Evolutionary conservation across 1,139 yeast genomes (phyloP), one percentile per base, ranked within the genome.

Genomic region (Candida tetrigidarum): DNA sequence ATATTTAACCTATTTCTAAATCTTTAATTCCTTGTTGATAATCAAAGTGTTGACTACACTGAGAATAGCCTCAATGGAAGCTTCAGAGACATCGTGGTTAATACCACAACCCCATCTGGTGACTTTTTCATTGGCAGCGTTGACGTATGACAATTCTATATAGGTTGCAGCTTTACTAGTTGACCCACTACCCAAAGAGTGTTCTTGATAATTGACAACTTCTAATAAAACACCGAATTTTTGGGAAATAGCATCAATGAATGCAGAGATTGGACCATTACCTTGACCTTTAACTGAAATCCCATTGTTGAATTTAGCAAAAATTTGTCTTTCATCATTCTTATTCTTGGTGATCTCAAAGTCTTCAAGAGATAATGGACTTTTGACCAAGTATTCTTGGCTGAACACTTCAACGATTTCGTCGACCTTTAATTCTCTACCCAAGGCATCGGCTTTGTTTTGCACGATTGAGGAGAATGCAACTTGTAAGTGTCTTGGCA

Each of bases 401-500:
- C 84, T 86, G 74, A 91, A 92, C 54, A 93, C 73, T 12, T 78
- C 77, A 50, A 87, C 82, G 51, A 93, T 83, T 70, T 93, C 98
- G 37, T 73, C 74, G 45, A 86, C 74, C 59, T 84, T 81, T 56
- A 93, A 78, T 70, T 93, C 99, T 63, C 90, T 86, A 49, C 96
- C 97, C 62, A 83, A 74, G 50, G 74, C 58, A 63, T 93, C 98
- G 42, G 98, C 96, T 54, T 77, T 81, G 25, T 67, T 63, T 70
- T 93, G 98, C 7, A 93, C 98, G 46, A 81, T 76, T 52, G 80
- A 81, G 22, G 97, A 91, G 68, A 91, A 93, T 48, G 88, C 90
- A 41, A 92, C 87, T 71, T 93, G 99, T 63, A 93, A 74, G 44
- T 84, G 86, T 67, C 98, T 84, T 51, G 99, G 99, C 57, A 93